Conservation (phyloP, 2,329 filamentous ascomycete genomes). For the Bipolaris zeicola region DNA sequence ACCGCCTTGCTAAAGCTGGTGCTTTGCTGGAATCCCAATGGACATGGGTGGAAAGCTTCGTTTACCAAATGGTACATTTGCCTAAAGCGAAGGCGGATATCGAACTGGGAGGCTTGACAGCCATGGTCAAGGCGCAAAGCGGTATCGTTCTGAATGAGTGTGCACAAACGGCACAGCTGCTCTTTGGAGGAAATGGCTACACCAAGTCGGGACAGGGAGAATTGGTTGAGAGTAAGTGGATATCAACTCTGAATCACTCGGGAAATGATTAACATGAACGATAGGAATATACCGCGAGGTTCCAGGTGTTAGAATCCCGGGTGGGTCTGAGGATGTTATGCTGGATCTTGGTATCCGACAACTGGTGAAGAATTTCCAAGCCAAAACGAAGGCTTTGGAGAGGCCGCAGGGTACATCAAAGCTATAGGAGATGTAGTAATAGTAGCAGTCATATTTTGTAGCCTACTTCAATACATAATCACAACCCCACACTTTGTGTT, state of each 20-base stretch:
- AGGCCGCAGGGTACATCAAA: conserved; percentile 51
- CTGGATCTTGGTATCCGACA: conserved; percentile 72
- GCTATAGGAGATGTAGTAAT: conserved; percentile 39
- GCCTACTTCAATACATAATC: background rate
- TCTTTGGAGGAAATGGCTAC: conserved; percentile 77
- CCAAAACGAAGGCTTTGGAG: conserved; percentile 61
- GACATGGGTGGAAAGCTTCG: conserved; percentile 74
- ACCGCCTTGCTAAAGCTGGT: conserved; percentile 73
- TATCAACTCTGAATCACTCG: background rate
- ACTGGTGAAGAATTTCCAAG: conserved; percentile 70
- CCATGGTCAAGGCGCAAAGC: conserved; percentile 72
- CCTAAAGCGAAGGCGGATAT: conserved; percentile 63
- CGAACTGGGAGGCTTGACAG: conserved; percentile 73
- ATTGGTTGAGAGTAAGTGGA: conserved; percentile 67
- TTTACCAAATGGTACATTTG: conserved; percentile 70
- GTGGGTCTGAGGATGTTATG: conserved; percentile 75
- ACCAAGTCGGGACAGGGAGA: conserved; percentile 73
- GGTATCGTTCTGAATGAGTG: conserved; percentile 75
- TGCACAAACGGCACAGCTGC: conserved; percentile 68
- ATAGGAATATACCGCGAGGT: conserved; percentile 68
- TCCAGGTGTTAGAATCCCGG: conserved; percentile 64
- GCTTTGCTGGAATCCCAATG: conserved; percentile 71
- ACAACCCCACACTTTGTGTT: background rate
- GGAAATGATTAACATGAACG: conserved; percentile 13
- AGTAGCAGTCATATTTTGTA: background rate